Conservation (phyloP, 441 rosid species). For the Erodium texanum region DNA sequence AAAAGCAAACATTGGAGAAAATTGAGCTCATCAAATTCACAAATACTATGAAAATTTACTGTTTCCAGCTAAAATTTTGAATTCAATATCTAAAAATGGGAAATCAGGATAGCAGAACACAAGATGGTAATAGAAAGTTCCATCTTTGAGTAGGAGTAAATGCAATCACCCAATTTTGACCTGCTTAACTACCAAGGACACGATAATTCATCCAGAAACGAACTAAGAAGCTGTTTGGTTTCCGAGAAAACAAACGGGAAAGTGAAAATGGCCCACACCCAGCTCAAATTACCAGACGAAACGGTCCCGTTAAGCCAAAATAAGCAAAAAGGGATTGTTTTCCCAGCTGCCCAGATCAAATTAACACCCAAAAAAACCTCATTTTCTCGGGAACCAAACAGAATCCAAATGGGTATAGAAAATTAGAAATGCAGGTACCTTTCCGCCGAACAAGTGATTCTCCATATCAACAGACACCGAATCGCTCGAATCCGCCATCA, state of each 20-base stretch:
- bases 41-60: background rate
- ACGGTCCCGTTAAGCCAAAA: background rate
- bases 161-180: background rate
- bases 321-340: background rate
- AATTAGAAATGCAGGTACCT: slow-evolving; percentile 21
- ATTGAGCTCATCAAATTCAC: slow-evolving; percentile 1
- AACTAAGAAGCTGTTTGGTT: background rate
- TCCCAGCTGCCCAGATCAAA: background rate
- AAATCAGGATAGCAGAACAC: background rate
- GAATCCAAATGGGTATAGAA: background rate
- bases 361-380: background rate
- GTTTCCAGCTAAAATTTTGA: background rate
- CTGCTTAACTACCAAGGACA: background rate
- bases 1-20: background rate
- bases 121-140: background rate
- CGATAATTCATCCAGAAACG: background rate
- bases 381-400: slow-evolving; percentile 1
- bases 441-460: slow-evolving; percentile 17
- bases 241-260: background rate
- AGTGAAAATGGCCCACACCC: background rate
- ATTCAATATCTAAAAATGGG: background rate
- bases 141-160: slow-evolving; percentile 3
- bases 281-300: background rate
- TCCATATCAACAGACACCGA: slow-evolving; percentile 27
- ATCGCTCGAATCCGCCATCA: slow-evolving; percentile 28